Evolutionary conservation across 306 rosid species (phyloP).

Genomic region (Vigna mungo): DNA sequence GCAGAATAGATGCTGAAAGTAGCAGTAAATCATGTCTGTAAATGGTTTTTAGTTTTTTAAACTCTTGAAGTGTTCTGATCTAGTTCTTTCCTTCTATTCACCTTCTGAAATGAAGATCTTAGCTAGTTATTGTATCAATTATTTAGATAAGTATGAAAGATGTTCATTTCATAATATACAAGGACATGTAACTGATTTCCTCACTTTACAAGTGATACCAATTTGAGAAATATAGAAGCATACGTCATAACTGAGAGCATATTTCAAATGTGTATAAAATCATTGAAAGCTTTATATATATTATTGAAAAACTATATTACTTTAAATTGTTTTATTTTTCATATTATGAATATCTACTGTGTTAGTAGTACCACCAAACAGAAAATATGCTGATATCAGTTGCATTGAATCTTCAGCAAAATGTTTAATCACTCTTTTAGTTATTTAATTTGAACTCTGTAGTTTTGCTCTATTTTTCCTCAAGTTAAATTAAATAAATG

Average conservation of each 20-base stretch:
- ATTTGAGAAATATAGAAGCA: neutral
- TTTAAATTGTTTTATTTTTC: too few species aligned
- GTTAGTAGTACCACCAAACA: too few species aligned
- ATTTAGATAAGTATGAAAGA: neutral
- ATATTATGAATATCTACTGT: too few species aligned
- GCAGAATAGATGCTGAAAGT: neutral
- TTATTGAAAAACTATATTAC: too few species aligned
- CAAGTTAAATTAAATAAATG: too few species aligned
- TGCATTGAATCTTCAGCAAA: too few species aligned
- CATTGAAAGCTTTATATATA: too few species aligned
- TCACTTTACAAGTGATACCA: neutral
- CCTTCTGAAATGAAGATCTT: neutral
- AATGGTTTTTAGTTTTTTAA: conserved; percentile 1
- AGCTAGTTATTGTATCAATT: neutral
- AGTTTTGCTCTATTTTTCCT: too few species aligned
- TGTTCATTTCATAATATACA: neutral
- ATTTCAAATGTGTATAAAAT: too few species aligned
- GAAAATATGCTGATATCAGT: too few species aligned
- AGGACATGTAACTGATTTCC: neutral
- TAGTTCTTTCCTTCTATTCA: neutral
- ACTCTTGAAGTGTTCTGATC: neutral
- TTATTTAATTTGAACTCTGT: too few species aligned
- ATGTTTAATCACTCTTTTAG: too few species aligned
- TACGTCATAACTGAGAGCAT: neutral
- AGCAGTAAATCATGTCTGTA: conserved; percentile 1